Evolutionary conservation across 495 filamentous ascomycete species (phyloP).

Genomic region (Arthonia radiata): DNA sequence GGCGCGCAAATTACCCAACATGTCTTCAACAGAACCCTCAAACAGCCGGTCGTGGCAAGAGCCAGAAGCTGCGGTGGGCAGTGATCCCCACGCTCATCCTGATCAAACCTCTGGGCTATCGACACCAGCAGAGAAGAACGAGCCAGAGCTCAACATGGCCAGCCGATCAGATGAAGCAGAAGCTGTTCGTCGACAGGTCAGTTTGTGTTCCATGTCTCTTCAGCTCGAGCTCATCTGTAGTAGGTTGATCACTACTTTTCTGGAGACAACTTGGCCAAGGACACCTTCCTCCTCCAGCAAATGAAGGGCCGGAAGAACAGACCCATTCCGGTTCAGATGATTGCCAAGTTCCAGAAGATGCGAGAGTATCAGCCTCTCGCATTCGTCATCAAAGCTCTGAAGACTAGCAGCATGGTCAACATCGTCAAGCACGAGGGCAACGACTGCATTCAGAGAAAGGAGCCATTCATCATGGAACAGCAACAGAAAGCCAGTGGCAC

Average conservation of each 20-base stretch:
- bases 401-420: slow-evolving; percentile 11
- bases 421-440: slow-evolving; percentile 10
- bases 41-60: too few relatives aligned
- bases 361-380: slow-evolving; percentile 8
- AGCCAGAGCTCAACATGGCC: too few relatives aligned
- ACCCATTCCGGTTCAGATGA: slow-evolving; percentile 11
- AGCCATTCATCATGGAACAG: slow-evolving; percentile 4
- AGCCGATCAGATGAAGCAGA: too few relatives aligned
- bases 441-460: slow-evolving; percentile 9
- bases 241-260: slow-evolving; percentile 20
- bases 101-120: too few relatives aligned
- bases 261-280: slow-evolving; percentile 15
- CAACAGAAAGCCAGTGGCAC: background rate
- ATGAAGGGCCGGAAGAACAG: slow-evolving; percentile 10
- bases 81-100: slow-evolving; percentile 4
- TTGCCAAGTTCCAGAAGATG: slow-evolving; percentile 16
- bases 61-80: too few relatives aligned
- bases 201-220: background rate
- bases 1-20: too few relatives aligned
- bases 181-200: slow-evolving; percentile 7
- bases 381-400: slow-evolving; percentile 9
- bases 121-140: too few relatives aligned
- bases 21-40: too few relatives aligned
- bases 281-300: slow-evolving; percentile 11
- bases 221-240: background rate